Base-by-base conservation (phyloP, 2,329 filamentous ascomycete genomes). In the Tolypocladium tundrense region DNA sequence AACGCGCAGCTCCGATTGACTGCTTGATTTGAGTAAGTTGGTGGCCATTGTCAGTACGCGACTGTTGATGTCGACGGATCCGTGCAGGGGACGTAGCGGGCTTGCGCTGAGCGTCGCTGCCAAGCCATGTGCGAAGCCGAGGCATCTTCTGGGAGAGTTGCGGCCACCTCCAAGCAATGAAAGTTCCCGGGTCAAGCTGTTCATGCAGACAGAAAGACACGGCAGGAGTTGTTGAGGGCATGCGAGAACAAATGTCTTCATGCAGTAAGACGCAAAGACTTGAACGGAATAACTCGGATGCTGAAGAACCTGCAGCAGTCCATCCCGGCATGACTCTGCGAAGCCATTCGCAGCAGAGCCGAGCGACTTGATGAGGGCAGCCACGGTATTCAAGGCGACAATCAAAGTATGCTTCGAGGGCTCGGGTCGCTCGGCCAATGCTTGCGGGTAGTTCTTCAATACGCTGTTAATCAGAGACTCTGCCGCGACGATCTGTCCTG, bases 241-340 rank as follows among this genome's bases (percentile, higher is more conserved):
- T 16, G 91, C 91, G 50, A 96, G 79, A 1, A 96, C 90, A 67
- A 97, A 94, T 0, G 83, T 85, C 64, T 93, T 91, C 65, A 97
- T 78, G 67, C 91, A 96, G 60, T 89, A 84, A 5, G 94, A 90
- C 1, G 91, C 87, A 66, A 94, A 88, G 3, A 97, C 86, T 68
- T 99, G 94, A 2, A 99, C 94, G 5, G 91, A 94, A 72, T 97
- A 97, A 72, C 91, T 97, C 0, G 92, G 91, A 72, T 99, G 94
- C 65, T 96, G 90, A 33, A 97, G 77, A 7, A 96, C 90, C 70
- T 97, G 91, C 43, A 97, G 77, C 39, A 99, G 76, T 4, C 88
- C 88, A 70, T 99, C 94, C 54, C 93, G 84, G 69, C 91, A 96
- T 16, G 81, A 70, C 62, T 99, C 95, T 9, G 91, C 88, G 64